Base-by-base conservation (phyloP, 2,329 filamentous ascomycete genomes). In the Penicillium hesseltinei region DNA sequence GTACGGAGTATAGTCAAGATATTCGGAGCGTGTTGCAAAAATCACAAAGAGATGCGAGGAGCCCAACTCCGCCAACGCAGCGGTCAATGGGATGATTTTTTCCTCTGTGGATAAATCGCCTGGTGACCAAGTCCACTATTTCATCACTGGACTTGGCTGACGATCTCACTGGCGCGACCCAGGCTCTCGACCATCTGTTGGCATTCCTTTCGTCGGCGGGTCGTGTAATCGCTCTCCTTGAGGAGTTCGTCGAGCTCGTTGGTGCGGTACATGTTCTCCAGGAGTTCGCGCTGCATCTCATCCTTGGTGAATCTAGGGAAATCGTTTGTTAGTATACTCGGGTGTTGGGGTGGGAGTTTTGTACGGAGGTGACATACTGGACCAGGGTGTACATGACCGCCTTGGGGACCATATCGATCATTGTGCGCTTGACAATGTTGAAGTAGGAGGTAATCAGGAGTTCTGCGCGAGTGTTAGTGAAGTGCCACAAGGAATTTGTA, bases 371-470 rank as follows among this genome's bases (percentile, higher is more conserved):
- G 21, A 87, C 91, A 75, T 86, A 96, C 89, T 93, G 88, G 51
- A 99, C 94, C 45, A 99, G 88, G 68, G 85, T 97, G 66, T 97
- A 84, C 94, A 99, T 99, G 73, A 99, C 95, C 40, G 94, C 94
- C 80, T 99, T 99, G 66, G 94, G 94, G 6, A 99, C 94, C 94
- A 99, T 99, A 72, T 99, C 94, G 65, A 97, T 97, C 92, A 99
- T 95, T 60, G 95, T 99, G 66, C 94, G 85, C 81, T 92, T 91
- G 65, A 97, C 92, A 73, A 99, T 99, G 78, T 96, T 97, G 80
- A 90, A 99, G 82, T 99, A 99, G 0, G 92, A 97, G 56, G 87
- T 89, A 72, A 99, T 99, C 57, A 99, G 83, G 62, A 99, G 86
- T 80, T 99, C 90, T 94, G 71, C 35, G 23, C 21, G 23, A 10